Percentiles rank a stretch among this genome's conserved stretches.
Conservation (phyloP, 2,329 filamentous ascomycete species). For the Huntiella omanensis region DNA sequence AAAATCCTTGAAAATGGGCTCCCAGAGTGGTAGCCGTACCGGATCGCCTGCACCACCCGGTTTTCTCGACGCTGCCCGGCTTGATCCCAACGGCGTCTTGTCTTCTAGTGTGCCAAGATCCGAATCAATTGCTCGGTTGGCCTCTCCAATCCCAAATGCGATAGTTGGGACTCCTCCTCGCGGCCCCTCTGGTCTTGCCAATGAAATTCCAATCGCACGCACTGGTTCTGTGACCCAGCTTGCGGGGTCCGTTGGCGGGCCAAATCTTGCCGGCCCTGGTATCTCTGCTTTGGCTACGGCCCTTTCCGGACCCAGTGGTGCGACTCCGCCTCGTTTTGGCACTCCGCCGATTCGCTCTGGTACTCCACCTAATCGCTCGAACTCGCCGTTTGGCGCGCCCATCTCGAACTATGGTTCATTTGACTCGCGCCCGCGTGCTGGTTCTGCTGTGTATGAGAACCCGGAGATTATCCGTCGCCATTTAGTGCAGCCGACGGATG, state of each 20-base stretch:
- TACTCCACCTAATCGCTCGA: slow-evolving; percentile 32
- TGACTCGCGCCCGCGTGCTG: slow-evolving; percentile 44
- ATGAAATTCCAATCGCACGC: slow-evolving; percentile 13
- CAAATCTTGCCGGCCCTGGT: slow-evolving; percentile 54
- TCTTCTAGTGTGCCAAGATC: slow-evolving; percentile 9
- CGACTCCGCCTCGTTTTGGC: slow-evolving; percentile 50
- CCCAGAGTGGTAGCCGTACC: slow-evolving; percentile 4
- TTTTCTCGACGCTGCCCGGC: background rate
- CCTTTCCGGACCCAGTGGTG: slow-evolving; percentile 55
- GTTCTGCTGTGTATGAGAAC: slow-evolving; percentile 50
- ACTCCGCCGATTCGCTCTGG: slow-evolving; percentile 40
- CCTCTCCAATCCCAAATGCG: slow-evolving; percentile 33
- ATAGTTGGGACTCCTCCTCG: slow-evolving; percentile 25
- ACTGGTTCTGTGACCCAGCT: slow-evolving; percentile 25
- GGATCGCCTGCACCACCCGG: slow-evolving; percentile 3
- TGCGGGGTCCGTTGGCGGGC: slow-evolving; percentile 34
- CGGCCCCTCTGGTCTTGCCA: slow-evolving; percentile 21
- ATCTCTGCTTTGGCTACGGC: slow-evolving; percentile 77
- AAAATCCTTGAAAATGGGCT: slow-evolving; percentile 5
- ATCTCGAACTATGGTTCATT: slow-evolving; percentile 66
- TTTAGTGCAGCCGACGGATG: slow-evolving; percentile 50
- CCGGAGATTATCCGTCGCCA: slow-evolving; percentile 83
- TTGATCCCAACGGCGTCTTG: slow-evolving; percentile 4
- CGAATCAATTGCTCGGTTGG: slow-evolving; percentile 31
- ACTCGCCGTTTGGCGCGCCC: slow-evolving; percentile 15